A percentile compares a stretch with the other conserved stretches of the same genome.
Conservation (phyloP, 176 grass and related monocot genomes). For the Carex parvula region DNA sequence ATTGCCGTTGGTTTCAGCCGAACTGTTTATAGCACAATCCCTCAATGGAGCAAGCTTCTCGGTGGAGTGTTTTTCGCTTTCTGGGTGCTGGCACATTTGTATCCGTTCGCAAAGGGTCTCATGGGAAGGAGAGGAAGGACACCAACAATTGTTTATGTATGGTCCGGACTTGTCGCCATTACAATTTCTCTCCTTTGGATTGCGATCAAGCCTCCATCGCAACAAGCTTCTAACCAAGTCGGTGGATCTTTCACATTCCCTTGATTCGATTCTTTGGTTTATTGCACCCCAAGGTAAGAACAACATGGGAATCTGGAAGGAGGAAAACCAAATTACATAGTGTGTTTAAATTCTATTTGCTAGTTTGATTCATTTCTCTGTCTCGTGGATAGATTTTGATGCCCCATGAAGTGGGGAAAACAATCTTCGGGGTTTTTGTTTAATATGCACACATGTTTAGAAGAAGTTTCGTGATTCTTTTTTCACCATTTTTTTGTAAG, state of each 20-base stretch:
- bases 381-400: slow-evolving; percentile 10
- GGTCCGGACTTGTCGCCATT: slow-evolving; percentile 84
- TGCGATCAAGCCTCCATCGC: slow-evolving; percentile 80
- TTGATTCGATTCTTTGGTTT: slow-evolving; percentile 42
- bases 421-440: slow-evolving; percentile 21
- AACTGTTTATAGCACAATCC: slow-evolving; percentile 86
- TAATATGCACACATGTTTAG: slow-evolving; percentile 14
- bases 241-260: slow-evolving; percentile 87
- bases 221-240: slow-evolving; percentile 51
- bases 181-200: slow-evolving; percentile 90
- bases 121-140: slow-evolving; percentile 97
- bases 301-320: neutral
- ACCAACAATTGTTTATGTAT: slow-evolving; percentile 90
- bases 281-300: slow-evolving; percentile 14
- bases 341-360: slow-evolving; percentile 21
- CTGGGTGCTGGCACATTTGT: slow-evolving; percentile 95
- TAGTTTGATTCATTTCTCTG: slow-evolving; percentile 24
- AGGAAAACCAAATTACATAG: neutral
- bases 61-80: slow-evolving; percentile 97
- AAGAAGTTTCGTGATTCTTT: neutral
- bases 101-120: slow-evolving; percentile 94
- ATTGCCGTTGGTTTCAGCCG: slow-evolving; percentile 90
- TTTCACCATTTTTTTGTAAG: slow-evolving; percentile 34
- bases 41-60: slow-evolving; percentile 96
- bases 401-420: neutral